Conservation (phyloP, 2,329 filamentous ascomycete genomes). For the Alternaria sp. region DNA sequence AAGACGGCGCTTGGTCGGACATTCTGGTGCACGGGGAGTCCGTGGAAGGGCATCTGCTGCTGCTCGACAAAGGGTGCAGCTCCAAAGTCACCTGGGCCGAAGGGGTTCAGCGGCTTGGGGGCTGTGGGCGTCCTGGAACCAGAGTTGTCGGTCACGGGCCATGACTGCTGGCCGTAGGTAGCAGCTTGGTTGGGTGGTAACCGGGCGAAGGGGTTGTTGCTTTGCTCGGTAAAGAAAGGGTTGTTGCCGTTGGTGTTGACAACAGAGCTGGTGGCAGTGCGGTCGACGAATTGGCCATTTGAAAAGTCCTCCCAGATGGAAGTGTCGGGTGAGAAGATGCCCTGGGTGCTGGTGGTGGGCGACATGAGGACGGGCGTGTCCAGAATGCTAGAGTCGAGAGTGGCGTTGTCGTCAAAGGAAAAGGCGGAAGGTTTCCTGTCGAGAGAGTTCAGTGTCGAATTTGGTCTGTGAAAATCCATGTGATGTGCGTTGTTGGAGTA, state of each 20-base stretch:
- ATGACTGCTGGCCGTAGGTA: conserved; percentile 61
- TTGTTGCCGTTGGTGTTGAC: conserved; percentile 56
- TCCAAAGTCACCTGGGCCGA: conserved; percentile 60
- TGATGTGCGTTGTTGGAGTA: conserved; percentile 32
- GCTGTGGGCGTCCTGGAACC: conserved; percentile 78
- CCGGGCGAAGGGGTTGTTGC: conserved; percentile 70
- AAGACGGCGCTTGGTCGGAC: conserved; percentile 61
- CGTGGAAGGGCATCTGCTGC: conserved; percentile 51
- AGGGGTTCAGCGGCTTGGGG: conserved; percentile 75
- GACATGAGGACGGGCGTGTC: conserved; percentile 57
- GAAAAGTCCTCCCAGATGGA: conserved; percentile 59
- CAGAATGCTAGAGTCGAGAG: conserved; percentile 57
- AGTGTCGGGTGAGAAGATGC: conserved; percentile 62
- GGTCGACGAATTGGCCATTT: conserved; percentile 50
- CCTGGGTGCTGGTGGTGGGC: conserved; percentile 57
- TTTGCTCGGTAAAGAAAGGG: conserved; percentile 58
- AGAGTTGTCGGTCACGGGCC: conserved; percentile 70
- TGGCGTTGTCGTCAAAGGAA: conserved; percentile 62
- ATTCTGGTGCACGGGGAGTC: conserved; percentile 49
- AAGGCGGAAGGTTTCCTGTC: conserved; percentile 51
- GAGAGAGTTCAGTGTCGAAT: conserved; percentile 45
- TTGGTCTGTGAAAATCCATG: conserved; percentile 51
- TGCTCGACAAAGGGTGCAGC: conserved; percentile 54
- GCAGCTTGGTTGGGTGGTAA: conserved; percentile 60
- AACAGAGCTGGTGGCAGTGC: conserved; percentile 48